Percentiles rank a stretch among this genome's conserved stretches.
These are phyloP conservation scores for Suhomyces sp. DNA, from an alignment of 805 yeast genomes.

Conservation along the genomic window DNA sequence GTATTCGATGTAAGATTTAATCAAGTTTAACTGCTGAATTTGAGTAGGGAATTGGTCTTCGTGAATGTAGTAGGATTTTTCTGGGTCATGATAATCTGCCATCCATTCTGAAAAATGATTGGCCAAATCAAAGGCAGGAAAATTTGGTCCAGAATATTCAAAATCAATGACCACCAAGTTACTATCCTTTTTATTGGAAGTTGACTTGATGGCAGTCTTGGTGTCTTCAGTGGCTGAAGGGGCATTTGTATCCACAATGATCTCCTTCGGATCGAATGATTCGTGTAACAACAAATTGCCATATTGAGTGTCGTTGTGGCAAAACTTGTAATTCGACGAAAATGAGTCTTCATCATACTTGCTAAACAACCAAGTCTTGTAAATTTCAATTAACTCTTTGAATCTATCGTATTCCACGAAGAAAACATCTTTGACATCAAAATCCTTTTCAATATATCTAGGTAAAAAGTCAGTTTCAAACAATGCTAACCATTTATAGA, in stretches of 20 bases:
- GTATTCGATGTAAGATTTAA: slow-evolving; percentile 76
- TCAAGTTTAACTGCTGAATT: slow-evolving; percentile 66
- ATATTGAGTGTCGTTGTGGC: slow-evolving; percentile 96
- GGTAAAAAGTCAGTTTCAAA: slow-evolving; percentile 44
- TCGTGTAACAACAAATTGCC: slow-evolving; percentile 78
- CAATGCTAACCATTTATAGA: slow-evolving; percentile 67
- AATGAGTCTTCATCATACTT: slow-evolving; percentile 47
- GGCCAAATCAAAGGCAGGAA: slow-evolving; percentile 86
- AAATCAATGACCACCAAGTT: slow-evolving; percentile 92
- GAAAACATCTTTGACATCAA: slow-evolving; percentile 37
- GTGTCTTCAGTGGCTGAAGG: no score
- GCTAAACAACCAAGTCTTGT: slow-evolving; percentile 60
- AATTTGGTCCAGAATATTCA: slow-evolving; percentile 90
- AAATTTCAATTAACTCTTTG: slow-evolving; percentile 46
- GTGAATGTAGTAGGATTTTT: slow-evolving; percentile 51
- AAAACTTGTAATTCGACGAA: slow-evolving; percentile 62
- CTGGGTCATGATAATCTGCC: slow-evolving; percentile 79
- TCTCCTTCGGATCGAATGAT: slow-evolving; percentile 51
- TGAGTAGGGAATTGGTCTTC: slow-evolving; percentile 61
- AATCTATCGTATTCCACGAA: slow-evolving; percentile 52
- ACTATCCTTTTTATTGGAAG: slow-evolving; percentile 34
- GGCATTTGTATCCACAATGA: slow-evolving; percentile 18
- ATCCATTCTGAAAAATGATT: slow-evolving; percentile 98
- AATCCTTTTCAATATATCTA: slow-evolving; percentile 30
- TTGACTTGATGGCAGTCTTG: slow-evolving; percentile 18